These are phyloP conservation scores for Hevea brasiliensis DNA, from an alignment of 345 rosid genomes.

Conservation along the genomic window DNA sequence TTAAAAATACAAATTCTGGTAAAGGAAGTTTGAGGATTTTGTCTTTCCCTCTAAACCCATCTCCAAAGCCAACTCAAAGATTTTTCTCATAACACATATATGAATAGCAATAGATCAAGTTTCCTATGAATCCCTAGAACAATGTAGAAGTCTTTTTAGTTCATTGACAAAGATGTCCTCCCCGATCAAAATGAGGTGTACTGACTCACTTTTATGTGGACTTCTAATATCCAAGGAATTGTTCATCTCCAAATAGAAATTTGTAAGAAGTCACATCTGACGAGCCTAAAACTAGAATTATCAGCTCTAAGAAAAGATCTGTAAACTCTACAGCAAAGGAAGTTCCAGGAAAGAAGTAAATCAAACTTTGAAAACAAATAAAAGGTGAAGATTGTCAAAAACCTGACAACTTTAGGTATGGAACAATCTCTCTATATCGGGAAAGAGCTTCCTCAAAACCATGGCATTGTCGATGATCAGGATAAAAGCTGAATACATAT, in stretches of 20 bases:
- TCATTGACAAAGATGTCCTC: not conserved
- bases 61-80: not conserved
- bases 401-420: conserved; percentile 77
- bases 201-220: not conserved
- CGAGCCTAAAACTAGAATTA: not conserved
- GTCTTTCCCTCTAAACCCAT: not conserved
- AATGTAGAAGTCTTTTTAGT: not conserved
- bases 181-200: not conserved
- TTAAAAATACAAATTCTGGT: not conserved
- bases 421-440: conserved; percentile 79
- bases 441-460: conserved; percentile 78
- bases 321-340: not conserved
- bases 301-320: not conserved
- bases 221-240: conserved; percentile 9
- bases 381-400: conserved; percentile 13
- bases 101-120: not conserved
- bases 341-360: not conserved
- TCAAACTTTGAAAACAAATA: conserved; percentile 7
- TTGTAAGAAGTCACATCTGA: not conserved
- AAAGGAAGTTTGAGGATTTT: not conserved
- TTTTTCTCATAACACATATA: not conserved
- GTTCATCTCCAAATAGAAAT: not conserved
- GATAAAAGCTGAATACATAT: conserved; percentile 73
- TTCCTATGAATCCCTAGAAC: not conserved
- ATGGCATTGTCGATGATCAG: conserved; percentile 55